Percentiles rank a stretch among this genome's conserved stretches.
Conservation (phyloP, 192 early-diverging fungal genomes). For the Dissophora globulifera region DNA sequence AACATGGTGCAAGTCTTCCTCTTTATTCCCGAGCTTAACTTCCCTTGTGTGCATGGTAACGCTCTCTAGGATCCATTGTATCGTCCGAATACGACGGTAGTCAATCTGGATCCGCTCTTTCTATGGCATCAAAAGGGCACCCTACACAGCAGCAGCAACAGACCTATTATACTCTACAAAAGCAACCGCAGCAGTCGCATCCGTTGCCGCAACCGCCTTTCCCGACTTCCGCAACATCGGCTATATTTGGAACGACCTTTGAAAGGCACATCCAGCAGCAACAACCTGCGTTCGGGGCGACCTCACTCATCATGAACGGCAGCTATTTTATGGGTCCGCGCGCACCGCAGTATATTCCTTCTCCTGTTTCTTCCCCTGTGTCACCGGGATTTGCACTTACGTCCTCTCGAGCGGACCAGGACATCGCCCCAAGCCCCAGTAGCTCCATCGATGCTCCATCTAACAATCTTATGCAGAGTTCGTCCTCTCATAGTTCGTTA, state of each 20-base stretch:
- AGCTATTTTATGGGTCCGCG: constrained; percentile 39
- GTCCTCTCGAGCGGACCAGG: not conserved
- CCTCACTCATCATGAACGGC: constrained; percentile 27
- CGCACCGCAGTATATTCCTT: constrained; percentile 49
- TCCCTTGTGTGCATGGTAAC: too few species aligned
- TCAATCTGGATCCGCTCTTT: constrained; percentile 6
- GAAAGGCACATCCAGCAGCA: constrained; percentile 8
- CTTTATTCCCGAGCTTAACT: too few species aligned
- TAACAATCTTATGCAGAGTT: not conserved
- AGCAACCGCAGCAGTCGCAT: constrained; percentile 2
- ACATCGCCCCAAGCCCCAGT: not conserved
- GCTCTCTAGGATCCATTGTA: constrained; percentile 6
- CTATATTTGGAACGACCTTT: constrained; percentile 40
- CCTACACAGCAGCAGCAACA: constrained; percentile 8
- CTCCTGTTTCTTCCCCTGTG: constrained; percentile 31
- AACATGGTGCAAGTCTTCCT: too few species aligned
- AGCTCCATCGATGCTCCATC: not conserved
- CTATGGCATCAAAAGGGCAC: not conserved
- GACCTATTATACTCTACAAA: not conserved
- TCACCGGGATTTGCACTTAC: constrained; percentile 11
- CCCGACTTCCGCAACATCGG: constrained; percentile 32
- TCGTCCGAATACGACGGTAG: constrained; percentile 8
- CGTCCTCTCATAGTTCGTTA: constrained; percentile 26
- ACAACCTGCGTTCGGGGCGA: not conserved
- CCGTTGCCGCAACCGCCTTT: not conserved